Evolutionary conservation across 2,329 filamentous ascomycete genomes (phyloP).

Genomic region (Exutisphaerella laricina): DNA sequence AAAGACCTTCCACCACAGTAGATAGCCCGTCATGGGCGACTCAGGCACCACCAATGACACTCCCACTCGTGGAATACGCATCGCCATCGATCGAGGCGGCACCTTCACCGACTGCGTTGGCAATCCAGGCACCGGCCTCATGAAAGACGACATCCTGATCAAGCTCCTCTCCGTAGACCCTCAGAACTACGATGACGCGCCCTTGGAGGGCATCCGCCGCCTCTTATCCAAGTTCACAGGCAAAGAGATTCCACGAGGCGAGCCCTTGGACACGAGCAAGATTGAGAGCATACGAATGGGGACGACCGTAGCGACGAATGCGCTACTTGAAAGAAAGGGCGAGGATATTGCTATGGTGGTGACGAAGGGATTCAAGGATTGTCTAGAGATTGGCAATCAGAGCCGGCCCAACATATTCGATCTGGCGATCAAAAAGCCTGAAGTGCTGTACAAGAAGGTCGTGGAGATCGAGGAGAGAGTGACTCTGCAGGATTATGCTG

Average conservation of each 20-base stretch:
- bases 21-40: slow-evolving; percentile 10
- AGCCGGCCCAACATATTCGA: slow-evolving; percentile 87
- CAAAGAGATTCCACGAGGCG: slow-evolving; percentile 70
- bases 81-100: slow-evolving; percentile 73
- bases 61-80: slow-evolving; percentile 57
- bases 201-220: slow-evolving; percentile 82
- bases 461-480: slow-evolving; percentile 90
- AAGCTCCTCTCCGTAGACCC: slow-evolving; percentile 89
- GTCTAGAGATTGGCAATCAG: slow-evolving; percentile 84
- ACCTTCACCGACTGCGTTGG: slow-evolving; percentile 93
- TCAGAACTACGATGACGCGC: slow-evolving; percentile 83
- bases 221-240: slow-evolving; percentile 73
- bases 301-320: slow-evolving; percentile 91
- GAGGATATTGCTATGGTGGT: slow-evolving; percentile 83
- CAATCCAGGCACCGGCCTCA: slow-evolving; percentile 63
- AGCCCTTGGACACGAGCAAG: slow-evolving; percentile 70
- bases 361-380: slow-evolving; percentile 82
- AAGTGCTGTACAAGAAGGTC: slow-evolving; percentile 77
- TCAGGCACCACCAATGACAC: slow-evolving; percentile 10
- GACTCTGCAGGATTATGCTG: slow-evolving; percentile 85
- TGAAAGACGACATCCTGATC: slow-evolving; percentile 71
- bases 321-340: slow-evolving; percentile 81
- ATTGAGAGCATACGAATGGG: slow-evolving; percentile 95
- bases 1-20: background rate
- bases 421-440: slow-evolving; percentile 77